phyloP scores from a whole-genome alignment of 106 monocot genomes.

The Dendrobium huoshanense region DNA sequence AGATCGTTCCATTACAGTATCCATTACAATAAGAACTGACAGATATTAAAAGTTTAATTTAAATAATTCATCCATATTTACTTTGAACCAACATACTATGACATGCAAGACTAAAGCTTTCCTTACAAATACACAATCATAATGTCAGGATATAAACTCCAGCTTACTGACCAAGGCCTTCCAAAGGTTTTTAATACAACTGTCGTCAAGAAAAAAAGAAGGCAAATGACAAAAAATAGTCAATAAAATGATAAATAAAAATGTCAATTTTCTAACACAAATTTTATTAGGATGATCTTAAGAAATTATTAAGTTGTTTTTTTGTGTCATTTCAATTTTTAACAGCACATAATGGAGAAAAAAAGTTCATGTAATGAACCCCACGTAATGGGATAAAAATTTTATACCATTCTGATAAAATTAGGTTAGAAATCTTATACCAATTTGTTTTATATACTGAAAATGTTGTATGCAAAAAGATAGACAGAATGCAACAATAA shows the following conservation, averaged over 20 bases:
- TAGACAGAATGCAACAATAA: neutral
- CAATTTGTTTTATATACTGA: neutral
- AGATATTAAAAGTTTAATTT: no score
- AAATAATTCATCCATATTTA: neutral
- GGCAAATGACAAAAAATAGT: neutral
- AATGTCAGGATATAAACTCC: neutral
- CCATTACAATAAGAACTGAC: neutral
- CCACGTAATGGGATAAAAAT: no score
- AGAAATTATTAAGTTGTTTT: no score
- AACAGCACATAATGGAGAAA: no score
- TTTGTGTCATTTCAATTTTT: no score
- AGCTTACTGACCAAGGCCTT: neutral
- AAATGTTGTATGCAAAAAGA: neutral
- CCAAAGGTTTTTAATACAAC: neutral
- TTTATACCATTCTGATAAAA: no score
- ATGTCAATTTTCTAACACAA: no score
- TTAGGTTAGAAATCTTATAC: no score
- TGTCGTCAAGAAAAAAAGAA: no score
- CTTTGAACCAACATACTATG: neutral
- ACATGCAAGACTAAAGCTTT: neutral
- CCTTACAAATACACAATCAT: neutral
- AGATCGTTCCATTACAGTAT: neutral
- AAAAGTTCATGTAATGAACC: no score
- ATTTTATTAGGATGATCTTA: no score
- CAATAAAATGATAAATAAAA: neutral